Base-by-base conservation (phyloP, 78 protist species). In the Bigelowiella natans region DNA sequence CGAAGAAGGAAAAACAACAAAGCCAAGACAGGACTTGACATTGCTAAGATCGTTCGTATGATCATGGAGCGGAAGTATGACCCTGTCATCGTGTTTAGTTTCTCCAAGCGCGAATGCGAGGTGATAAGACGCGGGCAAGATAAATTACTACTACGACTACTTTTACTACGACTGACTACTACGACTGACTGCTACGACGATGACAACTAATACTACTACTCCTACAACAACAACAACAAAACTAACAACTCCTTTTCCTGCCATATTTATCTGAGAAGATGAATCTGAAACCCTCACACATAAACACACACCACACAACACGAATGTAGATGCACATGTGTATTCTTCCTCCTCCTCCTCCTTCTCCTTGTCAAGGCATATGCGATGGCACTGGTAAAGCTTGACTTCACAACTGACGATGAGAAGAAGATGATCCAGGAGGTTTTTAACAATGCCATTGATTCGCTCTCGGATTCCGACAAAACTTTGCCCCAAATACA, bases 71-170 rank as follows among this genome's bases (percentile, higher is more conserved):
- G 92, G 37, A 7, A 37, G 82, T 83, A 36, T n/a, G 39, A 87
- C 64, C 97, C 97, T 1, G 92, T 73, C 36, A 93, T 95, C 83
- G 86, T 94, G 85, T 95, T 95, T 88, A 38, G 93, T 28, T 95
- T 95, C 88, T 31, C 92, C 29, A 93, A 91, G 26, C 2, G 1
- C 36, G 95, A 94, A 28, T 51, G 82, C 82, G 82, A 51, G 82
- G 82, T 51, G n/a, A n/a, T n/a, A n/a, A n/a, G n/a, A n/a, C n/a
- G n/a, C n/a, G n/a, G n/a, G n/a, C n/a, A n/a, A n/a, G n/a, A n/a
- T n/a, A n/a, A n/a, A n/a, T n/a, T n/a, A n/a, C 36, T 29, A 31
- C 39, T 85, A 38, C 88, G 2, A 37, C 40, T 1, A 0, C 88
- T 39, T 39, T 0, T n/a, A 39, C 37, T 30, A 40, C 90, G 83